A percentile compares a stretch with the other conserved stretches of the same genome.
These are phyloP conservation scores for Glutinoglossum americanum DNA, from an alignment of 495 filamentous ascomycete species.

Conservation along the genomic window DNA sequence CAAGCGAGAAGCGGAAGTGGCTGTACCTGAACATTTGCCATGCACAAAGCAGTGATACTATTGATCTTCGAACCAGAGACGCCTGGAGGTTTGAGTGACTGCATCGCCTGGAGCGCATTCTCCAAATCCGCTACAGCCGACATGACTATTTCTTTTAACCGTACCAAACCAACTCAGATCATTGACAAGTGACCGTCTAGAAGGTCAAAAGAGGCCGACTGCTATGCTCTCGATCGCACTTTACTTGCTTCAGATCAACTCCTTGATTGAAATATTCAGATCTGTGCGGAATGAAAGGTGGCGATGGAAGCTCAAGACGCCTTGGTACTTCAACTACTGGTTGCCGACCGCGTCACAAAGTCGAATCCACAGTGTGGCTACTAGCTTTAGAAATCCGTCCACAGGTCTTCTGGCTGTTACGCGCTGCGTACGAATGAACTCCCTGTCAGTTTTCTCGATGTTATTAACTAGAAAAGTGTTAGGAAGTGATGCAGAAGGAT, in stretches of 20 bases:
- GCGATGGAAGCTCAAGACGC: background rate
- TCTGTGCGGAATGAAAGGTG: background rate
- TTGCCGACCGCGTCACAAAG: background rate
- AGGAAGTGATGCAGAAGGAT: background rate
- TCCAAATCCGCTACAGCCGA: slow-evolving; percentile 74
- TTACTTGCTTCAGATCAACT: slow-evolving; percentile 1
- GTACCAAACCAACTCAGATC: background rate
- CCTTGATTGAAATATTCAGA: background rate
- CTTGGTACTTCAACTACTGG: background rate
- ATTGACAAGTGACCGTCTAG: slow-evolving; percentile 1
- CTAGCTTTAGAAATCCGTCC: background rate
- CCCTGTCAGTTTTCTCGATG: background rate
- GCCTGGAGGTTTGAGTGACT: slow-evolving; percentile 73
- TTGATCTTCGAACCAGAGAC: slow-evolving; percentile 80
- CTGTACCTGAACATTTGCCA: slow-evolving; percentile 83
- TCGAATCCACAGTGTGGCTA: slow-evolving; percentile 1
- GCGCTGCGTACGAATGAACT: background rate
- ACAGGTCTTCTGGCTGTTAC: background rate
- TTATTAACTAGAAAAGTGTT: background rate
- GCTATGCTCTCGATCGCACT: background rate
- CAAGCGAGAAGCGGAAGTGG: slow-evolving; percentile 7
- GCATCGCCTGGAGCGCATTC: slow-evolving; percentile 74
- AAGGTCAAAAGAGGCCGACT: background rate
- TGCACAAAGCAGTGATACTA: slow-evolving; percentile 65
- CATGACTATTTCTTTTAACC: background rate